Evolutionary conservation across 352 stramenopile genomes (phyloP).

Genomic region (Phytophthora sp.): DNA sequence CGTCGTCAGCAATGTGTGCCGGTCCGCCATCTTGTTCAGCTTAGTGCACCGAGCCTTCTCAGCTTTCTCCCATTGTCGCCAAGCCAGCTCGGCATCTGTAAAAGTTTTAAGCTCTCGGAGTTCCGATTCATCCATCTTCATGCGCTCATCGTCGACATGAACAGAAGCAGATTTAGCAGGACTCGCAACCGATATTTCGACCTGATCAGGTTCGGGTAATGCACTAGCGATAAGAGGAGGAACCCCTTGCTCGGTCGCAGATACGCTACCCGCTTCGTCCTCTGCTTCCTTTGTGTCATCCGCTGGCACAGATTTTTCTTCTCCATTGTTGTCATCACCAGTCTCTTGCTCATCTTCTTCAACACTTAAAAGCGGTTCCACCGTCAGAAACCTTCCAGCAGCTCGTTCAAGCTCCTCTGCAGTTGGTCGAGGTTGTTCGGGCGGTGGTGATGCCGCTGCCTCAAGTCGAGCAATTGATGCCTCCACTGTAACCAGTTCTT

Average conservation of each 20-base stretch:
- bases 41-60: slow-evolving; percentile 50
- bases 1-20: slow-evolving; percentile 22
- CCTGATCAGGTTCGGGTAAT: background rate
- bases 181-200: background rate
- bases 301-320: background rate
- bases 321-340: background rate
- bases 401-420: slow-evolving; percentile 46
- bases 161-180: background rate
- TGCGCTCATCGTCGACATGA: slow-evolving; percentile 18
- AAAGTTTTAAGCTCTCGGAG: slow-evolving; percentile 48
- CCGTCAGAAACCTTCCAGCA: slow-evolving; percentile 38
- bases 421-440: slow-evolving; percentile 37
- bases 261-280: background rate
- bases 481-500: slow-evolving; percentile 40
- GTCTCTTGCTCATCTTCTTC: slow-evolving; percentile 14
- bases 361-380: slow-evolving; percentile 22
- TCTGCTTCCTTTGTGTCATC: background rate
- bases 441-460: slow-evolving; percentile 12
- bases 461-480: slow-evolving; percentile 41
- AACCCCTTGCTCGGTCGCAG: background rate
- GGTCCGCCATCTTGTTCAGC: slow-evolving; percentile 34
- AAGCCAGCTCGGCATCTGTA: slow-evolving; percentile 49
- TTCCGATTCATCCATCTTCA: slow-evolving; percentile 54
- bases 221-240: background rate
- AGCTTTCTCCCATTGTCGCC: slow-evolving; percentile 53